Percentiles rank a stretch among this genome's conserved stretches.
phyloP scores from a whole-genome alignment of 2,329 filamentous ascomycete genomes.

The Nigrospora osmanthi region DNA sequence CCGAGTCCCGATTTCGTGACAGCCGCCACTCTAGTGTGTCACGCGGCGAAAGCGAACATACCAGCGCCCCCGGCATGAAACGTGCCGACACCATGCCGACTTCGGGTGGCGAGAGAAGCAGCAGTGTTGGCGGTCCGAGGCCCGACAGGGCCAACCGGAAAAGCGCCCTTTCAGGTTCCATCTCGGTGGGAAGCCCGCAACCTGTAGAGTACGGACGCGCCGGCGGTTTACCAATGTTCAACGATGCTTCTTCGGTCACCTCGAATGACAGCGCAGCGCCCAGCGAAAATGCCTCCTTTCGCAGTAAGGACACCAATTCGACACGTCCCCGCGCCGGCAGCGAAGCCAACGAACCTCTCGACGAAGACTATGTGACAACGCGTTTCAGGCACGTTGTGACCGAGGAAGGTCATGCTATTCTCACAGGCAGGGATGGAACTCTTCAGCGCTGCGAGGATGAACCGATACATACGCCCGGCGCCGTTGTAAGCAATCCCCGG shows the following conservation, averaged over 20 bases:
- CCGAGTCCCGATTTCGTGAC: conserved; percentile 18
- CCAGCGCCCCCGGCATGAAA: conserved; percentile 1
- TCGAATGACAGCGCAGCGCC: conserved; percentile 8
- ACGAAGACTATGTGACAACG: conserved; percentile 51
- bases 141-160: conserved; percentile 4
- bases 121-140: not conserved
- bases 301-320: not conserved
- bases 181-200: conserved; percentile 7
- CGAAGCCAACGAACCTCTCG: not conserved
- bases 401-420: conserved; percentile 71
- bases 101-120: conserved; percentile 1
- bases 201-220: conserved; percentile 1
- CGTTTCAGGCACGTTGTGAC: conserved; percentile 75
- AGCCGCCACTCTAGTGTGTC: conserved; percentile 21
- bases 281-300: not conserved
- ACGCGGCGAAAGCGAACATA: conserved; percentile 18
- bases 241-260: conserved; percentile 14
- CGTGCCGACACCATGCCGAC: conserved; percentile 9
- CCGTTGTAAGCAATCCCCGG: conserved; percentile 30
- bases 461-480: conserved; percentile 80
- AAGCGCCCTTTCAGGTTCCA: conserved; percentile 6
- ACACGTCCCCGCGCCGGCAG: not conserved
- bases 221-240: conserved; percentile 10
- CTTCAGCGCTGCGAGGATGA: conserved; percentile 84
- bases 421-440: conserved; percentile 68